These are phyloP conservation scores for Curvularia eragrostidis DNA, from an alignment of 2,329 filamentous ascomycete species.

Conservation along the genomic window DNA sequence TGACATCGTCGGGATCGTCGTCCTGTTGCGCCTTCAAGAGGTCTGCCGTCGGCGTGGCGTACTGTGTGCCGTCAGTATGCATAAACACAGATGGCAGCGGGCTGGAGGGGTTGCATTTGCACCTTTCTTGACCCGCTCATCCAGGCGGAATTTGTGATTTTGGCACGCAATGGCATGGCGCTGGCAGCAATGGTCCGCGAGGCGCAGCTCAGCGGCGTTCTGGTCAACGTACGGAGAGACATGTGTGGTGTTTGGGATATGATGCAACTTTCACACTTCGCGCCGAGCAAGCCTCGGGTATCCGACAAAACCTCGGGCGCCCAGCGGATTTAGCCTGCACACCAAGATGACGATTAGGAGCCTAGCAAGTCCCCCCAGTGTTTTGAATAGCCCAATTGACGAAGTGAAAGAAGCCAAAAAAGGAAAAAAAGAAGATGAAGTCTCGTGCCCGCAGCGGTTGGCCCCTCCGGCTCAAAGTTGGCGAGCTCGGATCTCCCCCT, in stretches of 20 bases:
- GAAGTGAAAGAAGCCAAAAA: not conserved
- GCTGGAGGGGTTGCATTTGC: constrained; percentile 14
- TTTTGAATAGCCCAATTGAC: not conserved
- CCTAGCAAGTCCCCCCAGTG: not conserved
- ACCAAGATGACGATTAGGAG: not conserved
- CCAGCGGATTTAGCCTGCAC: not conserved
- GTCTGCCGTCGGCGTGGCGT: constrained; percentile 44
- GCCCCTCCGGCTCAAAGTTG: constrained; percentile 11
- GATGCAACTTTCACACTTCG: constrained; percentile 41
- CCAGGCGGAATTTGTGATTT: constrained; percentile 67
- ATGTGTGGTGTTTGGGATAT: constrained; percentile 45
- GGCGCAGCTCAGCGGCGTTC: constrained; percentile 50
- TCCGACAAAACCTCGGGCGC: constrained; percentile 9
- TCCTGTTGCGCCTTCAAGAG: constrained; percentile 63
- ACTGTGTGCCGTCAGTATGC: constrained; percentile 35
- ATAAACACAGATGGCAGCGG: not conserved
- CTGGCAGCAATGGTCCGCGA: constrained; percentile 38
- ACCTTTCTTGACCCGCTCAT: constrained; percentile 62
- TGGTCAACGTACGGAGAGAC: constrained; percentile 54
- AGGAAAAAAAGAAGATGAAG: constrained; percentile 15
- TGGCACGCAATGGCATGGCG: constrained; percentile 82
- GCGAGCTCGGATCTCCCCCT: constrained; percentile 28
- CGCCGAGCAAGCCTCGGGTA: constrained; percentile 50
- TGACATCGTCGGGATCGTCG: constrained; percentile 87
- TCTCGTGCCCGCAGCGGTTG: constrained; percentile 20